Evolutionary conservation across 2,329 filamentous ascomycete genomes (phyloP).

Genomic region (Myrmaecium sp.): DNA sequence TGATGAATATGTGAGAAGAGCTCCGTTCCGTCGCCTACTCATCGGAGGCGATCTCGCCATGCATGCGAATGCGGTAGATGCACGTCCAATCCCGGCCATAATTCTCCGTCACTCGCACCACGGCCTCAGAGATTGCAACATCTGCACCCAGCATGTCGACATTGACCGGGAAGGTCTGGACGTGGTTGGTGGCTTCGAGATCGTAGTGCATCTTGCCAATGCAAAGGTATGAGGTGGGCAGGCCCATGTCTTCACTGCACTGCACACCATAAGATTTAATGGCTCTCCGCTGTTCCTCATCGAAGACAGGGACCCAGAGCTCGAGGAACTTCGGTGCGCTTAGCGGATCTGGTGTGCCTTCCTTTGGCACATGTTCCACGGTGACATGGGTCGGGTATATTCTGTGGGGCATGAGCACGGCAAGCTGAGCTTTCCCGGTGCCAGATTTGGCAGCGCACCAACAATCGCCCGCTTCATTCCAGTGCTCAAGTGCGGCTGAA

Average conservation of each 20-base stretch:
- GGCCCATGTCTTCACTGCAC: constrained; percentile 1
- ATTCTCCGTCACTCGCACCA: constrained; percentile 25
- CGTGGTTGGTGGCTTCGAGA: constrained; percentile 21
- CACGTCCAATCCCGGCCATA: constrained; percentile 29
- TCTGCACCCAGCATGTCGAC: constrained; percentile 8
- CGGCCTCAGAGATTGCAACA: constrained; percentile 15
- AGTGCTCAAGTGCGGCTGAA: constrained; percentile 44
- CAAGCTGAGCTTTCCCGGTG: constrained; percentile 45
- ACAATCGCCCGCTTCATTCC: constrained; percentile 70
- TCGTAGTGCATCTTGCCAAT: constrained; percentile 25
- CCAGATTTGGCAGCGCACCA: constrained; percentile 49
- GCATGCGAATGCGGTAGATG: constrained; percentile 28
- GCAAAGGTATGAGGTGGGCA: constrained; percentile 19
- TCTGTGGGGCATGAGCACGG: constrained; percentile 28
- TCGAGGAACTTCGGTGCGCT: constrained; percentile 27
- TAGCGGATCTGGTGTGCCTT: constrained; percentile 20
- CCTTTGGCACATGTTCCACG: constrained; percentile 29
- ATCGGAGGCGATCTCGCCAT: constrained; percentile 13
- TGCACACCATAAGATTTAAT: not conserved
- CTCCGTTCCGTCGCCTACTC: too few relatives aligned
- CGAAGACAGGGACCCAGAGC: constrained; percentile 24
- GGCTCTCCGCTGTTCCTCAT: constrained; percentile 5
- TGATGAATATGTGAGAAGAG: too few relatives aligned
- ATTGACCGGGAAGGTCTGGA: constrained; percentile 24
- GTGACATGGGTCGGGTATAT: constrained; percentile 24